Evolutionary conservation across 2,329 filamentous ascomycete genomes (phyloP).

Genomic region (Diaporthe sp.): DNA sequence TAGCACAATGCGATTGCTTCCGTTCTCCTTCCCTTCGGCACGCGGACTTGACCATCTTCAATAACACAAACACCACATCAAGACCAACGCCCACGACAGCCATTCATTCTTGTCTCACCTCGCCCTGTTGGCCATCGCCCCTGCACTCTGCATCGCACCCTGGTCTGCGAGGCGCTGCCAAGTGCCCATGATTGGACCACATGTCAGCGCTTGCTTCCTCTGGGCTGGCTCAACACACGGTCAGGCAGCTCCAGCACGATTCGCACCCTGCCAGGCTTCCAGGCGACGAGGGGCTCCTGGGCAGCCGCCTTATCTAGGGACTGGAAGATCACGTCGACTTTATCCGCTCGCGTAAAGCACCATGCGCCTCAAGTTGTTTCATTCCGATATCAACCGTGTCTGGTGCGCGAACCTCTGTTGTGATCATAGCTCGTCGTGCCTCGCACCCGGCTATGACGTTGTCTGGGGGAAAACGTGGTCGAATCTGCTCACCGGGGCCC

Average conservation of each 20-base stretch:
- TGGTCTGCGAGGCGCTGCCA: background rate
- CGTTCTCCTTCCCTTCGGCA: background rate
- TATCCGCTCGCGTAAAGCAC: background rate
- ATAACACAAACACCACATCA: background rate
- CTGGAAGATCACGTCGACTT: background rate
- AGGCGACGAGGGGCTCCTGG: background rate
- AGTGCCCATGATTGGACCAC: conserved; percentile 5
- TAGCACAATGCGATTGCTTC: too few relatives aligned
- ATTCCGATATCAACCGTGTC: background rate
- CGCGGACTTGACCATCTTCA: background rate
- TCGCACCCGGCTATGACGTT: background rate
- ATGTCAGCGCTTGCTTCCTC: conserved; percentile 3
- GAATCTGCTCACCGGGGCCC: background rate
- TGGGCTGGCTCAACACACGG: background rate
- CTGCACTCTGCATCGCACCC: background rate
- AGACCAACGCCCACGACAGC: too few relatives aligned
- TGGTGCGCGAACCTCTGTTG: background rate
- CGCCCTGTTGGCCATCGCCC: background rate
- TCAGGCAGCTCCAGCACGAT: background rate
- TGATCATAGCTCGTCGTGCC: background rate
- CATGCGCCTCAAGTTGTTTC: background rate
- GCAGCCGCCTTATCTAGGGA: background rate
- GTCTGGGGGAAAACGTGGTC: background rate
- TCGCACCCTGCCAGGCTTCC: background rate
- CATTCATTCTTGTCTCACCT: background rate